Evolutionary conservation across 106 monocot genomes (phyloP).

Genomic region (Posidonia australis): DNA sequence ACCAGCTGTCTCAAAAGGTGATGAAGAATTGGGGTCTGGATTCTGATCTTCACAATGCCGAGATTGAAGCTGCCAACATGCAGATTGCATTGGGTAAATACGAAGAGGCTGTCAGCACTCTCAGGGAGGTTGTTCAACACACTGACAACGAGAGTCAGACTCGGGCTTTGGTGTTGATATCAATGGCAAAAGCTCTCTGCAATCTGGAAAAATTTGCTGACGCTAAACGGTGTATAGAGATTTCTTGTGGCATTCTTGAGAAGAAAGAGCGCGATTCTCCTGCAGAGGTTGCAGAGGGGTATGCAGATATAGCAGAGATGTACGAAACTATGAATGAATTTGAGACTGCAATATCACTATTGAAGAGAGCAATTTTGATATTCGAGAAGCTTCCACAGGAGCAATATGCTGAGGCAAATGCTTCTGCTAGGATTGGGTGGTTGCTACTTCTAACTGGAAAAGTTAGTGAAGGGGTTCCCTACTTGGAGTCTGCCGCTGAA

Average conservation of each 20-base stretch:
- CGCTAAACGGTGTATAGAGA: constrained; percentile 64
- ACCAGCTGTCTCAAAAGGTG: constrained; percentile 40
- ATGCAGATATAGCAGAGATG: constrained; percentile 65
- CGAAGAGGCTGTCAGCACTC: constrained; percentile 45
- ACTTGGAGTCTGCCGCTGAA: constrained; percentile 51
- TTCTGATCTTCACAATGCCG: constrained; percentile 34
- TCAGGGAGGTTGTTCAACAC: constrained; percentile 42
- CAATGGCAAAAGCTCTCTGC: constrained; percentile 65
- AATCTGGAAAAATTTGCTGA: constrained; percentile 50
- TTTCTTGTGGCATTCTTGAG: constrained; percentile 53
- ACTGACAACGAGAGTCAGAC: constrained; percentile 43
- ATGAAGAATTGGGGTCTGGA: constrained; percentile 40
- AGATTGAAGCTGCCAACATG: constrained; percentile 65
- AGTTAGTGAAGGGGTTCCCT: constrained; percentile 48
- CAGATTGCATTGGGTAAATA: constrained; percentile 50
- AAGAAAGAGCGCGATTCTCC: constrained; percentile 26
- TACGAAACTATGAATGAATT: constrained; percentile 82
- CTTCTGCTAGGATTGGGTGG: constrained; percentile 75
- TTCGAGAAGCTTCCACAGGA: constrained; percentile 41
- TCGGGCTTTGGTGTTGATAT: constrained; percentile 47
- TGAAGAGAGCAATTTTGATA: constrained; percentile 51
- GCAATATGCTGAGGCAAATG: constrained; percentile 61
- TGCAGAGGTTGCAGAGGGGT: constrained; percentile 46
- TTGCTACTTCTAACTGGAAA: constrained; percentile 55
- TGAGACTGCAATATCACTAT: constrained; percentile 45